Evolutionary conservation across 495 filamentous ascomycete species (phyloP).

Genomic region (Penicillium tannophilum): DNA sequence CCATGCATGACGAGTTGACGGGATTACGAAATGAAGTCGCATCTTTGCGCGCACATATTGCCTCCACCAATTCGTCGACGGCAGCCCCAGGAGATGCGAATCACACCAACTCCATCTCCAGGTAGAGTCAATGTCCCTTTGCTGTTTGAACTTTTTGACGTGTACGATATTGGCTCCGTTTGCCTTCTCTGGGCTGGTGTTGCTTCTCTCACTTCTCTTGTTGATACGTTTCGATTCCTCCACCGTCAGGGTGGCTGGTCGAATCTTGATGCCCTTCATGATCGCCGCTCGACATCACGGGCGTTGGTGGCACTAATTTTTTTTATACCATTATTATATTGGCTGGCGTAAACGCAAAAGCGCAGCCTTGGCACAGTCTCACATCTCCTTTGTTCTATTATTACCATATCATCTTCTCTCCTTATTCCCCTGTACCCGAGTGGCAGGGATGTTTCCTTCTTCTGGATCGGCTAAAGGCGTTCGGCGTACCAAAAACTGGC

Average conservation of each 20-base stretch:
- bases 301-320: slow-evolving; percentile 22
- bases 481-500: slow-evolving; percentile 24
- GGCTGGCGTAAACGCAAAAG: background rate
- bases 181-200: background rate
- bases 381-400: slow-evolving; percentile 1
- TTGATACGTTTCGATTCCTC: slow-evolving; percentile 20
- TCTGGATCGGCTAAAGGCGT: slow-evolving; percentile 20
- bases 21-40: slow-evolving; percentile 45
- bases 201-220: slow-evolving; percentile 13
- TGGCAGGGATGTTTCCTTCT: slow-evolving; percentile 13
- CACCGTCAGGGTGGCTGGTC: background rate
- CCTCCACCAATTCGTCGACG: slow-evolving; percentile 33
- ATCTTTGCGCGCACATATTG: slow-evolving; percentile 40
- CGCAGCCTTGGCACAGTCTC: slow-evolving; percentile 1
- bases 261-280: slow-evolving; percentile 25
- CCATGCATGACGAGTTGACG: slow-evolving; percentile 44
- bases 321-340: slow-evolving; percentile 5
- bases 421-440: slow-evolving; percentile 1
- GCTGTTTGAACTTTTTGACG: slow-evolving; percentile 4
- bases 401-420: slow-evolving; percentile 1
- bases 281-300: slow-evolving; percentile 23
- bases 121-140: slow-evolving; percentile 18
- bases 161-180: slow-evolving; percentile 29
- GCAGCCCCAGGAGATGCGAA: slow-evolving; percentile 27
- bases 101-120: slow-evolving; percentile 26